Conservation (phyloP, 2,329 filamentous ascomycete genomes). For the Paramyrothecium roridum region DNA sequence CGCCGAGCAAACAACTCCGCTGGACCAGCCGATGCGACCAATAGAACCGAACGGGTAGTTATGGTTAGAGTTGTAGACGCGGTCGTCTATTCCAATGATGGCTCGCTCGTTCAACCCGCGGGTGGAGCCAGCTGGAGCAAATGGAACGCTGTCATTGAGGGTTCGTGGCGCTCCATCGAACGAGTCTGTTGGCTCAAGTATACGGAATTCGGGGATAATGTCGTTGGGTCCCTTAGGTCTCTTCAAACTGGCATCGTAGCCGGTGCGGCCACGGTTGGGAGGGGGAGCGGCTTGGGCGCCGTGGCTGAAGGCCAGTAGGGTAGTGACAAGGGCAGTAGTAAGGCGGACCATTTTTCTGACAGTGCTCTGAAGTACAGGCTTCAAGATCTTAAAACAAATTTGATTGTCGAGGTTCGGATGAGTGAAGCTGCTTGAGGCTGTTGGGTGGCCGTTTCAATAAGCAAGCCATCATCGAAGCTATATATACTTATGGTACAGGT, state of each 20-base stretch:
- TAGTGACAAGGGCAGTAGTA: no score
- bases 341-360: no score
- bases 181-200: no score
- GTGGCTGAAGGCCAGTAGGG: no score
- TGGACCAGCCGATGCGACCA: constrained; percentile 14
- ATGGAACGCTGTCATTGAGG: no score
- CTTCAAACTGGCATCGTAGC: no score
- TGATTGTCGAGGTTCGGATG: not conserved
- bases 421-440: not conserved
- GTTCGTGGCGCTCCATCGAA: no score
- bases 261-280: no score
- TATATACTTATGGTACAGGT: not conserved
- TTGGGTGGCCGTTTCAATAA: not conserved
- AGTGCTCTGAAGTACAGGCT: not conserved
- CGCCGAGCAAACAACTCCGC: constrained; percentile 19
- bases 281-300: no score
- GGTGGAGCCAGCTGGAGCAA: no score
- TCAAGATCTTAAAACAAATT: not conserved
- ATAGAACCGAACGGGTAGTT: constrained; percentile 15
- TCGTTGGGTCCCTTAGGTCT: no score
- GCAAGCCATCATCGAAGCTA: not conserved
- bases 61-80: constrained; percentile 11
- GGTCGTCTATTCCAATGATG: constrained; percentile 17
- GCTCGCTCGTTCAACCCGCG: constrained; percentile 9
- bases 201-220: no score